Conservation (phyloP, 2,329 filamentous ascomycete species). For the Xylariaceae sp. region DNA sequence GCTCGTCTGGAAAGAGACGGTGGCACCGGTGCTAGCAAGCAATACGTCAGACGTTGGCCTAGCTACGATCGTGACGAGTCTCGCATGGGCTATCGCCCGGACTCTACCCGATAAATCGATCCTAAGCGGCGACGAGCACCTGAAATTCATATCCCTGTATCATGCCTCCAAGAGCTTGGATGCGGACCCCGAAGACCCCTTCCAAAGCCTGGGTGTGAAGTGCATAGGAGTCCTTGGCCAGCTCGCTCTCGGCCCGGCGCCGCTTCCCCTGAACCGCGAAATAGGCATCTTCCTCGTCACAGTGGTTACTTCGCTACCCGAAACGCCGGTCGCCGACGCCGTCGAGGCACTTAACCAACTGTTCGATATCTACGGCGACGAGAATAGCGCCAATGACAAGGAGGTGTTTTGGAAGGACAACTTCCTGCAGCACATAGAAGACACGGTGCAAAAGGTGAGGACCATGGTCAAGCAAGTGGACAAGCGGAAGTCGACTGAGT, state of each 20-base stretch:
- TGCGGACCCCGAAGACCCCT: conserved; percentile 43
- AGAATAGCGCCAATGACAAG: conserved; percentile 51
- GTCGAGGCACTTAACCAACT: conserved; percentile 62
- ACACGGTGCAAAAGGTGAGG: conserved; percentile 47
- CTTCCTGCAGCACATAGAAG: conserved; percentile 55
- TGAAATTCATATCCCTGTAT: conserved; percentile 60
- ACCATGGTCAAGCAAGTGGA: conserved; percentile 55
- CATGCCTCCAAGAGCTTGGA: conserved; percentile 47
- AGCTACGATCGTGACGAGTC: conserved; percentile 57
- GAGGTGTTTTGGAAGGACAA: conserved; percentile 59
- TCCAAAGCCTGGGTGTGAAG: conserved; percentile 59
- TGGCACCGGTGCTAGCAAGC: conserved; percentile 52
- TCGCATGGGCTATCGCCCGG: conserved; percentile 60
- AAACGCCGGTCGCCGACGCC: conserved; percentile 50
- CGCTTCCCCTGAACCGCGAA: conserved; percentile 51
- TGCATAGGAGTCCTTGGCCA: conserved; percentile 62
- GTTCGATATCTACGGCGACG: conserved; percentile 62
- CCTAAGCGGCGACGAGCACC: conserved; percentile 49
- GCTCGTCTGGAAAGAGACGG: conserved; percentile 51
- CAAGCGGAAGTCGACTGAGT: conserved; percentile 51
- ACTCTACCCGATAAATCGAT: conserved; percentile 46
- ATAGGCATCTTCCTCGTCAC: conserved; percentile 59
- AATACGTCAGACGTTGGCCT: conserved; percentile 58
- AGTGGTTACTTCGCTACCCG: conserved; percentile 46
- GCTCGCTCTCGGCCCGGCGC: conserved; percentile 51